Percentiles rank a stretch among this genome's conserved stretches.
phyloP scores from a whole-genome alignment of 2,329 filamentous ascomycete species.

The Trichoderma brevicompactum region DNA sequence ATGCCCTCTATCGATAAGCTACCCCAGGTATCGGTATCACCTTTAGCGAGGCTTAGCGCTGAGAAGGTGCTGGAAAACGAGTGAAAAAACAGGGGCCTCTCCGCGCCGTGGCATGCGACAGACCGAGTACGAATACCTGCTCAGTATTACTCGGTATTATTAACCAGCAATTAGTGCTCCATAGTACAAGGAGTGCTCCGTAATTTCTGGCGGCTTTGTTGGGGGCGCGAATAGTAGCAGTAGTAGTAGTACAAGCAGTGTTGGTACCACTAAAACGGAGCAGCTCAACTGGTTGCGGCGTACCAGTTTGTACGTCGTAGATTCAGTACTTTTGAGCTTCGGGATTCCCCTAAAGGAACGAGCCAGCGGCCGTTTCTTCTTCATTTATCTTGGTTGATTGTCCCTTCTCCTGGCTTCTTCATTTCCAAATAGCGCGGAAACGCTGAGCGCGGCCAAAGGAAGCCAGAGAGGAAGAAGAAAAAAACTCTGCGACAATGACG shows the following conservation, averaged over 20 bases:
- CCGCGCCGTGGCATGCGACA: slow-evolving; percentile 9
- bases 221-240: neutral
- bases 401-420: neutral
- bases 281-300: slow-evolving; percentile 22
- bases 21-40: slow-evolving; percentile 5
- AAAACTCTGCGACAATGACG: slow-evolving; percentile 21
- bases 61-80: slow-evolving; percentile 6
- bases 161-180: neutral
- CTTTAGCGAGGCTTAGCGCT: slow-evolving; percentile 22
- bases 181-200: neutral
- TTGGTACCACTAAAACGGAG: neutral
- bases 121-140: slow-evolving; percentile 24
- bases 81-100: slow-evolving; percentile 19
- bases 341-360: slow-evolving; percentile 9
- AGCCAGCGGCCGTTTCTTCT: neutral
- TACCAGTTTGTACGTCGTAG: slow-evolving; percentile 31
- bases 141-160: neutral
- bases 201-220: neutral
- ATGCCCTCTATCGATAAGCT: slow-evolving; percentile 8
- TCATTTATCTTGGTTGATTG: neutral
- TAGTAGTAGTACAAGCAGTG: neutral
- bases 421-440: neutral
- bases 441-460: neutral
- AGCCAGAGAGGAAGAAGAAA: neutral
- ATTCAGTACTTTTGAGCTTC: slow-evolving; percentile 28